These are phyloP conservation scores for Vairimorpha necatrix DNA, from an alignment of 371 early-diverging fungal species.

Conservation along the genomic window DNA sequence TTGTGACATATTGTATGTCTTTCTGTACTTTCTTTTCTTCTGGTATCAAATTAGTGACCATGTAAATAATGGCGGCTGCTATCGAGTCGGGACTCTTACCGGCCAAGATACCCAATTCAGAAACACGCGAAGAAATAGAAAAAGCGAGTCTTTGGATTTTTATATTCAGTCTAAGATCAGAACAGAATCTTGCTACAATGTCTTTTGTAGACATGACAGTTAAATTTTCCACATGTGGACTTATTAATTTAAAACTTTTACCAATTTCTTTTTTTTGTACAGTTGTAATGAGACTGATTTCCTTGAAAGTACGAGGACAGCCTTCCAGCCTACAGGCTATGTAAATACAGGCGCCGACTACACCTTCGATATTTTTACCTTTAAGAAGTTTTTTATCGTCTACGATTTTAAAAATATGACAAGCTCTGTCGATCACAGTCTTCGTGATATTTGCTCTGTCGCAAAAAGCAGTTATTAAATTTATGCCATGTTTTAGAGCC, in stretches of 20 bases:
- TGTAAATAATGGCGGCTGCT: constrained; percentile 66
- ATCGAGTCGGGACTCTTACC: constrained; percentile 66
- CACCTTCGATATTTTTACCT: constrained; percentile 79
- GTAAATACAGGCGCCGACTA: constrained; percentile 90
- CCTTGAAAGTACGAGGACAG: constrained; percentile 88
- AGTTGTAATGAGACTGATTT: constrained; percentile 82
- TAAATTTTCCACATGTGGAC: constrained; percentile 62
- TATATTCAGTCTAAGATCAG: constrained; percentile 62
- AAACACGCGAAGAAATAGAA: constrained; percentile 52
- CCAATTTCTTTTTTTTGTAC: constrained; percentile 68
- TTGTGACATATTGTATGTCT: constrained; percentile 63
- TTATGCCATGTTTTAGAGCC: constrained; percentile 77
- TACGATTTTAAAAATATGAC: constrained; percentile 77
- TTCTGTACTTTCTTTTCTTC: constrained; percentile 60
- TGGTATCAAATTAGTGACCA: constrained; percentile 62
- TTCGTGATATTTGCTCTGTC: constrained; percentile 79
- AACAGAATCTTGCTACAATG: constrained; percentile 66
- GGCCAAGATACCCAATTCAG: constrained; percentile 59
- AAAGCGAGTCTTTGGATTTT: constrained; percentile 63
- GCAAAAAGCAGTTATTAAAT: constrained; percentile 80
- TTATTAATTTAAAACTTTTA: constrained; percentile 64
- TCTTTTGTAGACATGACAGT: constrained; percentile 66
- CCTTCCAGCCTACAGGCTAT: constrained; percentile 85
- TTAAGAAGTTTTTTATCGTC: constrained; percentile 76
- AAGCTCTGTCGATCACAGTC: constrained; percentile 80